phyloP scores from a whole-genome alignment of 768 basidiomycete genomes.

The Tremella fuciformis region DNA sequence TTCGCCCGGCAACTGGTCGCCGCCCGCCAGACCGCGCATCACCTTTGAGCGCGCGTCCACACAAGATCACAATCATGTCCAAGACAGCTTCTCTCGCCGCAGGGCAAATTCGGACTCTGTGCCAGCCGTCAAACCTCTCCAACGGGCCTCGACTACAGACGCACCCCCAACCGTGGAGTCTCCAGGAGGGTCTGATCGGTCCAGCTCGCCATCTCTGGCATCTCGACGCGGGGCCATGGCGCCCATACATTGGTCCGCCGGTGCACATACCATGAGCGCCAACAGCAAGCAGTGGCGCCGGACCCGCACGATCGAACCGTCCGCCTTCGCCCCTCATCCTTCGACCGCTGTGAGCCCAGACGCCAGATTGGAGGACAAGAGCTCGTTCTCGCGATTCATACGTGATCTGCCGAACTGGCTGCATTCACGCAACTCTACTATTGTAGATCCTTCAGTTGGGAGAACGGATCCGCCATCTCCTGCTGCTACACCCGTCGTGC shows the following conservation, averaged over 20 bases:
- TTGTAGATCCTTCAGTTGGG: neutral
- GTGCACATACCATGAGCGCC: neutral
- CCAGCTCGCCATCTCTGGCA: no score
- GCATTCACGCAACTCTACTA: conserved; percentile 15
- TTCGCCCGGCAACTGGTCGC: conserved; percentile 4
- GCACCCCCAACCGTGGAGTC: no score
- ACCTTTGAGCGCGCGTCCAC: conserved; percentile 25
- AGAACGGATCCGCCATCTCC: neutral
- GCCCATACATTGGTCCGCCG: no score
- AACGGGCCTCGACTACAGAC: no score
- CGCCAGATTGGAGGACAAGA: conserved; percentile 13
- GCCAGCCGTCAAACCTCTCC: no score
- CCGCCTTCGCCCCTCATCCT: neutral
- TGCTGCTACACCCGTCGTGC: no score
- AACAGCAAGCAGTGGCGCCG: no score
- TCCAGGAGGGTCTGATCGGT: no score
- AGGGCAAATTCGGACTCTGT: conserved; percentile 13
- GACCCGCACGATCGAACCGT: no score
- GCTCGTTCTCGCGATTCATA: conserved; percentile 33
- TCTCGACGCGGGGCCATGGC: no score
- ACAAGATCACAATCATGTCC: neutral
- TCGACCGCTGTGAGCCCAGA: neutral
- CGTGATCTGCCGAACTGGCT: conserved; percentile 38
- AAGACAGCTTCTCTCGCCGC: neutral
- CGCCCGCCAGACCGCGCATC: conserved; percentile 24